Conservation (phyloP, 1,139 yeast genomes). For the Yamadazyma conglobata region DNA sequence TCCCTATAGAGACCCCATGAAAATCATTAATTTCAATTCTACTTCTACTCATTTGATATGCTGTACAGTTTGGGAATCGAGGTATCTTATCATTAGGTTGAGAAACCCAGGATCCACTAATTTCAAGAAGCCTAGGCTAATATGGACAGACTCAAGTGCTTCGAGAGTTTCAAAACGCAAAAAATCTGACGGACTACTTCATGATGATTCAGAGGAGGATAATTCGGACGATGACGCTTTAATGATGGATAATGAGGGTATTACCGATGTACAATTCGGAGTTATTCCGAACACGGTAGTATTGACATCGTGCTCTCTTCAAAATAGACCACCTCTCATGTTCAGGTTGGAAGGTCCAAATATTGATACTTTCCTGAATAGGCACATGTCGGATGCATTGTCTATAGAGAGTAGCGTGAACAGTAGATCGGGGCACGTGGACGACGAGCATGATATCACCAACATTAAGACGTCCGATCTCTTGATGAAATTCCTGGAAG, state of each 20-base stretch:
- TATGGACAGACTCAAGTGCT: constrained; percentile 36
- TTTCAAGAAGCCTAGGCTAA: constrained; percentile 59
- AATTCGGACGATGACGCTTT: constrained; percentile 28
- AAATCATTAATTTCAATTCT: constrained; percentile 65
- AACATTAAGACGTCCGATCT: constrained; percentile 32
- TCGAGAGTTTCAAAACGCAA: constrained; percentile 15
- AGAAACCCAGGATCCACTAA: constrained; percentile 31
- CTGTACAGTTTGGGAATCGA: constrained; percentile 78
- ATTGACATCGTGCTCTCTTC: constrained; percentile 37
- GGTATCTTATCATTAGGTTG: constrained; percentile 75
- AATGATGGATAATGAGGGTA: constrained; percentile 77
- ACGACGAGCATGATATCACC: constrained; percentile 18
- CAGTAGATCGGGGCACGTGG: constrained; percentile 16
- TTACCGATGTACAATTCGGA: constrained; percentile 73
- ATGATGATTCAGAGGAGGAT: constrained; percentile 19
- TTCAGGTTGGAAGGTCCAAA: constrained; percentile 32
- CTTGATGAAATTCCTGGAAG: constrained; percentile 58
- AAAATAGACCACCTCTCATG: constrained; percentile 35
- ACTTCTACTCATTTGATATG: constrained; percentile 71
- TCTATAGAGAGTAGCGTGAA: constrained; percentile 20
- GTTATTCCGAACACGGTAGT: constrained; percentile 34
- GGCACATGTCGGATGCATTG: constrained; percentile 15
- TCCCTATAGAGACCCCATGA: constrained; percentile 84
- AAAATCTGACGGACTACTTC: constrained; percentile 15
- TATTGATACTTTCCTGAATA: constrained; percentile 22